phyloP scores from a whole-genome alignment of 768 basidiomycete species.

The Tylopilus cervinicoccineus region DNA sequence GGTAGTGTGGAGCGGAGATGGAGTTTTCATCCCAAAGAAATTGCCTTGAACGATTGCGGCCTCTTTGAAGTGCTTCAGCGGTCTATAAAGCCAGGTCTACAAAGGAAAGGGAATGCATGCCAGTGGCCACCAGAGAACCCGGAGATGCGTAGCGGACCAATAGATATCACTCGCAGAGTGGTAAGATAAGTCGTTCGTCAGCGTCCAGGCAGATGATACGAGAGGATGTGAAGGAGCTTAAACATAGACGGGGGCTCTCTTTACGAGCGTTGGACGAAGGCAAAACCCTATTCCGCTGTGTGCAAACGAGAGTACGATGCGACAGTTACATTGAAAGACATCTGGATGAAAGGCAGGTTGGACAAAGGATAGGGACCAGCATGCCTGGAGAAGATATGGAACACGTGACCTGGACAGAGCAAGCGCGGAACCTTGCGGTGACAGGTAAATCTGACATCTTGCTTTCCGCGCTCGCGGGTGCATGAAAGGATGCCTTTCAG shows the following conservation, averaged over 20 bases:
- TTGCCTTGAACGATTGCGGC: not conserved
- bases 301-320: slow-evolving; percentile 6
- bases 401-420: slow-evolving; percentile 26
- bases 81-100: slow-evolving; percentile 3
- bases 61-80: not conserved
- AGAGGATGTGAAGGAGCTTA: not conserved
- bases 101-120: not conserved
- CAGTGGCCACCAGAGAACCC: not conserved
- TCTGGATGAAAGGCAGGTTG: slow-evolving; percentile 17
- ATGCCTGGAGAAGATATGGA: not conserved
- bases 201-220: slow-evolving; percentile 12
- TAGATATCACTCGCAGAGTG: slow-evolving; percentile 2
- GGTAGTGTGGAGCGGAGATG: not conserved
- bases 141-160: slow-evolving; percentile 5
- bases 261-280: slow-evolving; percentile 13
- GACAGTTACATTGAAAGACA: slow-evolving; percentile 14
- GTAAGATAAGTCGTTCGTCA: slow-evolving; percentile 1
- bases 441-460: slow-evolving; percentile 12
- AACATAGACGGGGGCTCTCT: not conserved
- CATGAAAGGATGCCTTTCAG: slow-evolving; percentile 1
- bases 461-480: slow-evolving; percentile 1
- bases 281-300: not conserved
- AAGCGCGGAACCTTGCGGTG: slow-evolving; percentile 21
- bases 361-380: slow-evolving; percentile 16
- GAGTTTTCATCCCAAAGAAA: not conserved